phyloP scores from a whole-genome alignment of 345 rosid genomes.

The Pistacia vera region DNA sequence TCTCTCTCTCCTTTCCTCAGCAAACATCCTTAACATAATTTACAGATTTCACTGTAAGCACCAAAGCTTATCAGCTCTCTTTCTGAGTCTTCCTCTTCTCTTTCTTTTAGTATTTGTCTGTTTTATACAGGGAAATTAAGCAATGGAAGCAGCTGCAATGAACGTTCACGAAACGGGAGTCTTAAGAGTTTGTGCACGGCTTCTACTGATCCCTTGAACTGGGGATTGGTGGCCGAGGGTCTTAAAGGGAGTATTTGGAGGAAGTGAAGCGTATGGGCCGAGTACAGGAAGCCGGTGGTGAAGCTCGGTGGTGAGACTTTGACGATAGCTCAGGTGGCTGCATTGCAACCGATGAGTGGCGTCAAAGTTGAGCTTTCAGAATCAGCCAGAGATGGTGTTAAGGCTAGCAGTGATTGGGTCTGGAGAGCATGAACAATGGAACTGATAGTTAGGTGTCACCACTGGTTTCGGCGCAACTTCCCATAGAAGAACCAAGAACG shows the following conservation, averaged over 20 bases:
- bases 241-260: slow-evolving; percentile 78
- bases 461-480: slow-evolving; percentile 86
- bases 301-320: slow-evolving; percentile 73
- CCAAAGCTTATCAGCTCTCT: not conserved
- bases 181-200: slow-evolving; percentile 25
- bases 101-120: not conserved
- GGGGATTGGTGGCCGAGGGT: slow-evolving; percentile 72
- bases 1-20: slow-evolving; percentile 10
- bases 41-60: not conserved
- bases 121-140: too few species aligned
- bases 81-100: not conserved
- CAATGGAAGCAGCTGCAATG: too few species aligned
- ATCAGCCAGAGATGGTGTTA: slow-evolving; percentile 60
- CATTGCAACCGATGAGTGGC: slow-evolving; percentile 42
- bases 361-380: slow-evolving; percentile 59
- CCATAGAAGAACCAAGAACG: slow-evolving; percentile 71
- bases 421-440: slow-evolving; percentile 72
- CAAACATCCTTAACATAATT: not conserved
- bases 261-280: slow-evolving; percentile 80
- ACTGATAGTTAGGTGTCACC: slow-evolving; percentile 80
- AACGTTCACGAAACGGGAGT: not conserved
- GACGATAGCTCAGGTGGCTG: slow-evolving; percentile 82
- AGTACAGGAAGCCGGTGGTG: slow-evolving; percentile 63
- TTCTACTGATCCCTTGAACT: slow-evolving; percentile 59
- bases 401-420: slow-evolving; percentile 83